Conservation (phyloP, 176 grass and related monocot genomes). For the Otatea glauca region DNA sequence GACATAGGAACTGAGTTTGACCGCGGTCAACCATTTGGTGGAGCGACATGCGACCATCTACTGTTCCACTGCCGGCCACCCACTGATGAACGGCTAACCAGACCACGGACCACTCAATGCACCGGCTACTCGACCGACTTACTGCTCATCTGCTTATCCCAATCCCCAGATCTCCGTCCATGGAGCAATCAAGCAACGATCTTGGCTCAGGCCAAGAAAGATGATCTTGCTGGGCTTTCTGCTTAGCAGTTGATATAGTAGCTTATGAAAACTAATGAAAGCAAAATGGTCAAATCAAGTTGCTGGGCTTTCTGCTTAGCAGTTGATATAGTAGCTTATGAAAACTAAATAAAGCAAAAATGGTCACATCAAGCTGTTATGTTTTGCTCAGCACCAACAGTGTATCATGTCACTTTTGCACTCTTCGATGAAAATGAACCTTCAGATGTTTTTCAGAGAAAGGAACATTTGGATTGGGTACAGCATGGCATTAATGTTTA, state of each 20-base stretch:
- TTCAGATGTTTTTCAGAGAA: not conserved
- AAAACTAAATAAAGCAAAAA: too few species aligned
- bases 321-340: too few species aligned
- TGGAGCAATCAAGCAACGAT: not conserved
- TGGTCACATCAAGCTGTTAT: not conserved
- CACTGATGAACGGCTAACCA: not conserved
- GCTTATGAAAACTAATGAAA: not conserved
- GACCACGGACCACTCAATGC: not conserved
- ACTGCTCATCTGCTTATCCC: not conserved
- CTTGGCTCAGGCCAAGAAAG: not conserved
- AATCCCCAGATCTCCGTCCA: not conserved
- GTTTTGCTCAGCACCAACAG: not conserved
- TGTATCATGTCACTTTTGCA: not conserved
- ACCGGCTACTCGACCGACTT: not conserved
- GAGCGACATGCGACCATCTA: not conserved
- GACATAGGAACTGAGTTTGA: conserved; percentile 40
- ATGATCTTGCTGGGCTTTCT: not conserved
- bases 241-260: not conserved
- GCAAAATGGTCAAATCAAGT: not conserved
- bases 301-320: too few species aligned
- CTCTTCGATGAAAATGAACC: not conserved
- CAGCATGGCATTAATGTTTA: not conserved
- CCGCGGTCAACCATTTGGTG: conserved; percentile 35
- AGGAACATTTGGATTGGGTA: not conserved
- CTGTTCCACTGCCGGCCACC: not conserved